These are phyloP conservation scores for Ensete ventricosum DNA, from an alignment of 176 grass and related monocot species.

Conservation along the genomic window DNA sequence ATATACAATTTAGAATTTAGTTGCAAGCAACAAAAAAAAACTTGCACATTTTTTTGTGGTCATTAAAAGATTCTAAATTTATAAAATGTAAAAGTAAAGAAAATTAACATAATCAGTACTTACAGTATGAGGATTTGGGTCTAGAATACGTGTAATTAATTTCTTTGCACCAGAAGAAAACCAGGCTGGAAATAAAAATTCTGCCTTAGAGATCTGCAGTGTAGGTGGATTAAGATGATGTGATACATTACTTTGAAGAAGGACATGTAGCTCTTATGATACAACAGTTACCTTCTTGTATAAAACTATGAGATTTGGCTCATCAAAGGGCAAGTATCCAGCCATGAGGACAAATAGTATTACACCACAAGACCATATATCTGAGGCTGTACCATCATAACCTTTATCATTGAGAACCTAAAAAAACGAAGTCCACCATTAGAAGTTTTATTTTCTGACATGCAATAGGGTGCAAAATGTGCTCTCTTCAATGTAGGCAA, in stretches of 20 bases:
- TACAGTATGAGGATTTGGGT: conserved; percentile 86
- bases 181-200: conserved; percentile 52
- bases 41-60: background rate
- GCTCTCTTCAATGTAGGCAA: background rate
- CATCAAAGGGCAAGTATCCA: conserved; percentile 91
- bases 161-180: conserved; percentile 70
- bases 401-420: conserved; percentile 96
- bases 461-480: conserved; percentile 6
- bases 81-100: background rate
- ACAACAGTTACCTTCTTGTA: conserved; percentile 61
- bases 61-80: background rate
- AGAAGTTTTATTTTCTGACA: background rate
- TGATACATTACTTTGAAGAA: conserved; percentile 1
- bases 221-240: conserved; percentile 13
- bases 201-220: conserved; percentile 62
- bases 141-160: conserved; percentile 72
- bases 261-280: background rate
- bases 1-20: background rate
- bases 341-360: conserved; percentile 98
- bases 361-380: conserved; percentile 92
- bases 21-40: background rate
- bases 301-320: conserved; percentile 44
- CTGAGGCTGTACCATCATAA: conserved; percentile 80
- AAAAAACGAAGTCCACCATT: conserved; percentile 13
- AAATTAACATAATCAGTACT: conserved; percentile 18